phyloP scores from a whole-genome alignment of 2,329 filamentous ascomycete species.

The Colletotrichum sidae region DNA sequence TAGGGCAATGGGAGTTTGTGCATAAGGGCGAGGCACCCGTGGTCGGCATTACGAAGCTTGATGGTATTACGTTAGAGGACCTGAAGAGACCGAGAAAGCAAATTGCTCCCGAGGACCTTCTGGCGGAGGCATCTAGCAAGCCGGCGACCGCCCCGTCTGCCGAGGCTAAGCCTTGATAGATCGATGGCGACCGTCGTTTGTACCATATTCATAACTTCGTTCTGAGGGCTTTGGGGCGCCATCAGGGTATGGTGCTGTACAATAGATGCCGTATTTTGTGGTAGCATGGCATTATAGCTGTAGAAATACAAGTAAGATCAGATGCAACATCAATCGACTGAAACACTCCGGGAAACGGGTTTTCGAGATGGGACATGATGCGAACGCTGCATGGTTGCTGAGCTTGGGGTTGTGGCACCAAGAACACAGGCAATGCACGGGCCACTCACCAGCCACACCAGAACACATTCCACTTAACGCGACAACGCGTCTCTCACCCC shows the following conservation, averaged over 20 bases:
- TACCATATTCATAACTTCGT: conserved; percentile 17
- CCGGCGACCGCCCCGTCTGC: conserved; percentile 47
- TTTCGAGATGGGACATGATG: not conserved
- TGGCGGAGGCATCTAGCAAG: conserved; percentile 48
- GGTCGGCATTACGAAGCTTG: conserved; percentile 92
- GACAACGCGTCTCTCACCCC: conserved; percentile 44
- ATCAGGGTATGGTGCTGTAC: conserved; percentile 28
- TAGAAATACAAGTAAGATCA: conserved; percentile 11
- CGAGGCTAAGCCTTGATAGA: conserved; percentile 42
- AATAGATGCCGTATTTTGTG: conserved; percentile 23
- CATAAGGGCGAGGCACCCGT: conserved; percentile 90
- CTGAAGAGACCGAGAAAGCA: conserved; percentile 83
- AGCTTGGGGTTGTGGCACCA: not conserved
- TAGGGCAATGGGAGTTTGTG: conserved; percentile 91
- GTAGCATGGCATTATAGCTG: conserved; percentile 1
- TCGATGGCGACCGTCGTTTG: conserved; percentile 1
- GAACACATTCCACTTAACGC: conserved; percentile 50
- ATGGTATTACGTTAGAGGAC: conserved; percentile 84
- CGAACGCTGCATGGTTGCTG: not conserved
- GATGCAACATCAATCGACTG: not conserved
- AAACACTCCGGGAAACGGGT: not conserved
- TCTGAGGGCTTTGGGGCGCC: not conserved
- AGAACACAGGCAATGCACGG: conserved; percentile 26
- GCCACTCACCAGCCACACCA: conserved; percentile 36
- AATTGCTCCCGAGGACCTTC: conserved; percentile 60